These are phyloP conservation scores for Lentinula guzmanii DNA, from an alignment of 768 basidiomycete genomes.

Conservation along the genomic window DNA sequence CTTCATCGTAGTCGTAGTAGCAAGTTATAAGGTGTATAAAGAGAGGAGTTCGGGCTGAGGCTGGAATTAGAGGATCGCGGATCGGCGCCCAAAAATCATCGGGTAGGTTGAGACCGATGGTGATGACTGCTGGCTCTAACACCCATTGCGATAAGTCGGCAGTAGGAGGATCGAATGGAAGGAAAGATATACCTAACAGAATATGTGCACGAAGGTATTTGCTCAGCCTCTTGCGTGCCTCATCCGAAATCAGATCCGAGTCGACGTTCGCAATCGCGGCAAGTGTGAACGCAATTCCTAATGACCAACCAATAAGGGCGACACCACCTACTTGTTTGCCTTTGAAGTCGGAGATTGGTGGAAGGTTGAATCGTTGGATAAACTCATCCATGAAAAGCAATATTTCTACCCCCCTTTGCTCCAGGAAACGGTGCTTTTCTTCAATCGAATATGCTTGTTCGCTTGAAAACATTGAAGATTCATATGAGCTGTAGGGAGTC, in stretches of 20 bases:
- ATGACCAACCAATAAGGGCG: conserved; percentile 28
- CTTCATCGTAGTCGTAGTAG: conserved; percentile 27
- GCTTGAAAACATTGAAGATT: conserved; percentile 13
- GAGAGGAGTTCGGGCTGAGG: conserved; percentile 11
- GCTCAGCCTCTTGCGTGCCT: conserved; percentile 11
- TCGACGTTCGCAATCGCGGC: conserved; percentile 17
- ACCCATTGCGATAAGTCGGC: background rate
- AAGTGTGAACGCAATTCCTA: conserved; percentile 19
- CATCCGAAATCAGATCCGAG: conserved; percentile 10
- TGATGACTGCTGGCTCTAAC: conserved; percentile 20
- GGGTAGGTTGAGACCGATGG: conserved; percentile 19
- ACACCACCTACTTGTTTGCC: conserved; percentile 18
- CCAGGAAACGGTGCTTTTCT: conserved; percentile 19
- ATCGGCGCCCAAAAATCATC: conserved; percentile 19
- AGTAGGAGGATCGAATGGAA: background rate
- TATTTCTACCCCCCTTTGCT: conserved; percentile 25
- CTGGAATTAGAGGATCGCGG: conserved; percentile 18
- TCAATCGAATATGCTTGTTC: conserved; percentile 12
- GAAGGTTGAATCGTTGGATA: conserved; percentile 21
- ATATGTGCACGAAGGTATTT: conserved; percentile 20
- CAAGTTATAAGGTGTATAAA: conserved; percentile 22
- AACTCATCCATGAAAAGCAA: conserved; percentile 25
- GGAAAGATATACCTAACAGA: conserved; percentile 18
- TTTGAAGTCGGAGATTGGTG: conserved; percentile 11
- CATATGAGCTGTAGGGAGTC: conserved; percentile 21